Conservation (phyloP, 331 rosid genomes). For the Malus hybrid region DNA sequence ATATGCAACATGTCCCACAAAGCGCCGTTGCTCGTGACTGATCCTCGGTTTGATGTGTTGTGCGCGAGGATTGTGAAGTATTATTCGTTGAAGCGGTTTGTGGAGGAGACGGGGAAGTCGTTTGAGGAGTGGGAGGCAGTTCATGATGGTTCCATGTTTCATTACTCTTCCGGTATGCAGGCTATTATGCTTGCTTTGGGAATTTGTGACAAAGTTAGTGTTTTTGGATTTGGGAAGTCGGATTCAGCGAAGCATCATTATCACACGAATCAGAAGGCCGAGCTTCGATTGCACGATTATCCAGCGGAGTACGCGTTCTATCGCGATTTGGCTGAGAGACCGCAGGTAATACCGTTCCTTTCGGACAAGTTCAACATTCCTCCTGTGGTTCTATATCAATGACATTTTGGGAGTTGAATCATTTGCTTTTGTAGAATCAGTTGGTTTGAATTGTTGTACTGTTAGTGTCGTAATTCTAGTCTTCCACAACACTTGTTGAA, state of each 20-base stretch:
- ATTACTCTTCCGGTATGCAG: conserved; percentile 97
- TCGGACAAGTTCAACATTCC: conserved; percentile 66
- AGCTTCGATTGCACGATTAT: conserved; percentile 83
- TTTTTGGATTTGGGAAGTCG: conserved; percentile 88
- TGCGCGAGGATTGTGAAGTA: conserved; percentile 81
- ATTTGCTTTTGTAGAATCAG: not conserved
- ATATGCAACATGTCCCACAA: conserved; percentile 71
- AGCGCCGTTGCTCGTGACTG: conserved; percentile 68
- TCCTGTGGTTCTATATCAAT: conserved; percentile 66
- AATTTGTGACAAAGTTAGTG: conserved; percentile 71
- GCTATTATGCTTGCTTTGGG: conserved; percentile 93
- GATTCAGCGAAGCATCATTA: conserved; percentile 79
- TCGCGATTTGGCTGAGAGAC: conserved; percentile 53
- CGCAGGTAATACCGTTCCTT: conserved; percentile 61
- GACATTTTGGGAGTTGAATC: conserved; percentile 19
- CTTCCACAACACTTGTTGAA: not conserved
- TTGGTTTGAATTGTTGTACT: conserved; percentile 13
- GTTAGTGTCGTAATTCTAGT: not conserved
- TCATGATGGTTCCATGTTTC: conserved; percentile 83
- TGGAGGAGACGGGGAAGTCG: conserved; percentile 60
- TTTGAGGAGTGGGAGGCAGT: conserved; percentile 63
- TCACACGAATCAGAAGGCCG: conserved; percentile 87
- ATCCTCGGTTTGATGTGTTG: conserved; percentile 73
- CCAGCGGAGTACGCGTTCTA: conserved; percentile 88
- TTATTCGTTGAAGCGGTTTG: conserved; percentile 71